Evolutionary conservation across 768 basidiomycete species (phyloP), one percentile per base, ranked within the genome.

Genomic region (Amanita thiersii): DNA sequence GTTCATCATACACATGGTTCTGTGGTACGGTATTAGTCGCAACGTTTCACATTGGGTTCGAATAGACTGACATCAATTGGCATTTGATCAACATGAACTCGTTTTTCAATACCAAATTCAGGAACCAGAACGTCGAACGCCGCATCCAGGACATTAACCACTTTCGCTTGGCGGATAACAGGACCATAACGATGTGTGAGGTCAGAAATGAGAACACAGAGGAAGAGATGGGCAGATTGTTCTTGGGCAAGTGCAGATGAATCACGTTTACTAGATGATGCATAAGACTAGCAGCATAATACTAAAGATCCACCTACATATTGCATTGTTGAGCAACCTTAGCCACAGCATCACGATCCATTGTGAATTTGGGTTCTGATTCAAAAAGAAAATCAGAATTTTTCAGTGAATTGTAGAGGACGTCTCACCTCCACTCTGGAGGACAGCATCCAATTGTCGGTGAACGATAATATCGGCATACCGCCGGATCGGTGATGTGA

Each of bases 301-400:
- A 2, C 2, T 24, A 3, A 14, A 35, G 11, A 17, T 19, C 4
- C 11, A 64, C 82, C 34, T 56, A 93, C 87, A 94, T 93, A 57
- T 97, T 97, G 61, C 93, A 97, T 56, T 97, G 92, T 57, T 98
- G 94, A 32, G 96, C 94, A 15, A 96, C 78, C 64, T 98, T 98
- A 19, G 93, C 91, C 24, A 98, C 92, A 44, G 92, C 86, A 60
- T 98, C 96, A 48, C 93, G 86, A 56, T 99, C 96, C 89, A 98
- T 92, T 26, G 77, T 79, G 63, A 99, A 98, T 62, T 93, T 94
- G 38, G 77, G 69, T 12, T 94, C 93, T n/a, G 62, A 75, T 71
- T n/a, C n/a, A 30, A 43, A 30, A 25, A 36, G 18, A 34, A 28
- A 48, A 30, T 51, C 29, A 44, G 44, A 35, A 29, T 38, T 36